Base-by-base conservation (phyloP, 2,329 filamentous ascomycete genomes). In the Bretziella fagacearum region DNA sequence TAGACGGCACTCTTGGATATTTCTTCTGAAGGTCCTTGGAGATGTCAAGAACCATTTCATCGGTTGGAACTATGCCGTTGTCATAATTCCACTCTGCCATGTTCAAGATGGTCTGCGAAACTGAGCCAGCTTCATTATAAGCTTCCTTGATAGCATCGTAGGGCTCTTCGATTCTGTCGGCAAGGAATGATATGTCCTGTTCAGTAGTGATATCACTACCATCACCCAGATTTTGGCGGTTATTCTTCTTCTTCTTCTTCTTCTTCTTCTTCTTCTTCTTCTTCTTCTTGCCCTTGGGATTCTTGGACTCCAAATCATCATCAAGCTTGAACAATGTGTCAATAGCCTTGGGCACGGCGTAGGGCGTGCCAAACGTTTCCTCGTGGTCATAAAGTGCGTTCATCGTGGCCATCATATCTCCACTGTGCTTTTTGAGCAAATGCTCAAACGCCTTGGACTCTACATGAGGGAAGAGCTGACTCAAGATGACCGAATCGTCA, bases 301-400 rank as follows among this genome's bases (percentile, higher is more conserved):
- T 57, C 56, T 25, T 41, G 20, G 1, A 6, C n/a, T n/a, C 27
- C 13, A 59, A 59, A 1, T 63, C 59, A 13, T 68, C 62, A 13
- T 75, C 69, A 0, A 70, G 69, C 32, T 74, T 69, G 18, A 74
- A 77, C 57, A 94, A 94, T 0, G 74, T 85, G 49, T 95, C 85
- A n/a, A 95, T 67, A 0, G 86, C 84, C 57, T 82, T 89, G 1
- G 69, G 65, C 1, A 71, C 66, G 13, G 44, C 26, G 25, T 42
- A 50, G 5, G 26, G 30, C 20, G 32, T 33, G 8, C 40, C 39
- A 15, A 33, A 27, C n/a, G 7, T 7, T 13, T 80, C 85, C 17
- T 82, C 76, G 11, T 84, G 69, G 53, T 82, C 93, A 26, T 95
- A 70, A 10, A 96, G 65, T 50, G 85, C 77, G 55, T 94, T 85